Conservation (phyloP, 1,284 basidiomycete species). For the Pseudozyma tsukubaensis region DNA sequence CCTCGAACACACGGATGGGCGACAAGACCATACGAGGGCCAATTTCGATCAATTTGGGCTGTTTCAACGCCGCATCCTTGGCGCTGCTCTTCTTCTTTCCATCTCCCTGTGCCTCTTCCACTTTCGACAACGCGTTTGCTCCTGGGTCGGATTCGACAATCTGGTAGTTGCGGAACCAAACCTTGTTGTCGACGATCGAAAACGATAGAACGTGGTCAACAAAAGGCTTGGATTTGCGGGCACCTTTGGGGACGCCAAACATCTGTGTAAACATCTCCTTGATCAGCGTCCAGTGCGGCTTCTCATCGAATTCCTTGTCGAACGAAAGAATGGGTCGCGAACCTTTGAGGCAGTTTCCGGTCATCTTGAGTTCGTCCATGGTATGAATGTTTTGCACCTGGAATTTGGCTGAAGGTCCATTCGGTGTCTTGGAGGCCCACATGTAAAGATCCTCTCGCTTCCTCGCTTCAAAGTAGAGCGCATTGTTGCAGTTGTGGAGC, state of each 20-base stretch:
- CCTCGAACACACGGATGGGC: constrained; percentile 98
- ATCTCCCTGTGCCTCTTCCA: constrained; percentile 72
- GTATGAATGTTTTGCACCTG: constrained; percentile 99
- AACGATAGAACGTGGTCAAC: constrained; percentile 97
- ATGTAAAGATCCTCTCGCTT: constrained; percentile 90
- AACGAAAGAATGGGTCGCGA: constrained; percentile 92
- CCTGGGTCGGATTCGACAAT: constrained; percentile 75
- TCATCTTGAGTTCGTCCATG: constrained; percentile 99
- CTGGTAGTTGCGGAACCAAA: constrained; percentile 99
- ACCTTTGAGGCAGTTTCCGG: constrained; percentile 97
- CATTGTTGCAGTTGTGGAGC: constrained; percentile 97
- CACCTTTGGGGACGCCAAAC: constrained; percentile 90
- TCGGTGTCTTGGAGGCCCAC: constrained; percentile 96
- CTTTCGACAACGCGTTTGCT: constrained; percentile 48
- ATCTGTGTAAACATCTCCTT: constrained; percentile 98
- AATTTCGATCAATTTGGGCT: constrained; percentile 73
- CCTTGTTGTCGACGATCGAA: constrained; percentile 92
- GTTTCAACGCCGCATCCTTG: constrained; percentile 28
- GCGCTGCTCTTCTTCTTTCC: constrained; percentile 40
- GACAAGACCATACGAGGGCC: constrained; percentile 97
- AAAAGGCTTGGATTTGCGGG: constrained; percentile 93
- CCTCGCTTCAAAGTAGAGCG: constrained; percentile 96
- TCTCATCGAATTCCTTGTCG: constrained; percentile 88
- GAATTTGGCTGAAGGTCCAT: constrained; percentile 95
- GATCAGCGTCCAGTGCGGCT: constrained; percentile 86